Conservation (phyloP, 1,284 basidiomycete genomes). For the Ceratobasidium sp. region DNA sequence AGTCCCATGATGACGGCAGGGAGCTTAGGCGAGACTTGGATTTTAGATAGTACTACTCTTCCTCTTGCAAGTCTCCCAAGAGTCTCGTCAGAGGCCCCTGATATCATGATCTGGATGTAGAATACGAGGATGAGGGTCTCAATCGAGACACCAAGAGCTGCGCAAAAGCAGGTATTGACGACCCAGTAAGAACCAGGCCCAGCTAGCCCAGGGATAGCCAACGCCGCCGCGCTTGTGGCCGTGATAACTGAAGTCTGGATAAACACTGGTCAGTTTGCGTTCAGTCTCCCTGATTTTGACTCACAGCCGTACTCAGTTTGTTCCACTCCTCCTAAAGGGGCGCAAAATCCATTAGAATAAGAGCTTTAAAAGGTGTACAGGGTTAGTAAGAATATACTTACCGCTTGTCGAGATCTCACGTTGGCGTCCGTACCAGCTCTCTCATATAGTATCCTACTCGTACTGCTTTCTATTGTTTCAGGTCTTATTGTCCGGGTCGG, state of each 20-base stretch:
- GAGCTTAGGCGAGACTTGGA: not conserved
- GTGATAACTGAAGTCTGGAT: not conserved
- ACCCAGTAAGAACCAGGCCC: not conserved
- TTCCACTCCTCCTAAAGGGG: conserved; percentile 3
- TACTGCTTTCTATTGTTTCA: not conserved
- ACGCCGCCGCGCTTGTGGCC: not conserved
- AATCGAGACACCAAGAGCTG: not conserved
- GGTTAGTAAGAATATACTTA: too few relatives aligned
- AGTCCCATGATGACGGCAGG: not conserved
- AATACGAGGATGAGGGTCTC: not conserved
- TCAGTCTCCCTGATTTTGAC: not conserved
- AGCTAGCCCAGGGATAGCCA: not conserved
- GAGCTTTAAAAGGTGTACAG: too few relatives aligned
- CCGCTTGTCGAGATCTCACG: not conserved
- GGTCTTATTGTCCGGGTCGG: not conserved
- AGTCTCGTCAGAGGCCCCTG: not conserved
- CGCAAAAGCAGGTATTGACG: not conserved
- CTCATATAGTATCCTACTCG: not conserved
- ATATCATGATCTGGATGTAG: not conserved
- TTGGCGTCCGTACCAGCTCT: not conserved
- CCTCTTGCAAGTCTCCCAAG: not conserved
- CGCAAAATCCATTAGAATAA: too few relatives aligned
- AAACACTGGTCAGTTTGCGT: not conserved
- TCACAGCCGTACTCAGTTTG: not conserved
- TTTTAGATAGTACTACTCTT: not conserved